Evolutionary conservation across 1,284 basidiomycete genomes (phyloP).

Genomic region (Phellopilus nigrolimitatus): DNA sequence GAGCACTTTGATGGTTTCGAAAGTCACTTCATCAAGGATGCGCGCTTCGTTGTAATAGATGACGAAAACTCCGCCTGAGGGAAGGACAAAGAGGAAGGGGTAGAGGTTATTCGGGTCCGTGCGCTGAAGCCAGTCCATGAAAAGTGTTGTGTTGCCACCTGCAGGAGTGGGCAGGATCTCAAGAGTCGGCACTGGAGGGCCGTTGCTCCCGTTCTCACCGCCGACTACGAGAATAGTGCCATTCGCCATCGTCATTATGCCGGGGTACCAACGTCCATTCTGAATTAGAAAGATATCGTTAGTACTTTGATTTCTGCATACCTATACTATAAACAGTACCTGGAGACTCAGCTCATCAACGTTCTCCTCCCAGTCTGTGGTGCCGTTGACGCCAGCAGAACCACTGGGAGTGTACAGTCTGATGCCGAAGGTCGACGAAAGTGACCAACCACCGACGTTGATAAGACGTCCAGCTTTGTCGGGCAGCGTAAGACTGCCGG

Average conservation of each 20-base stretch:
- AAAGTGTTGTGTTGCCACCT: slow-evolving; percentile 38
- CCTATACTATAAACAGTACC: slow-evolving; percentile 28
- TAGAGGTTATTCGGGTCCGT: slow-evolving; percentile 75
- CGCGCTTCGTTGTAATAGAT: slow-evolving; percentile 77
- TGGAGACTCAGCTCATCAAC: slow-evolving; percentile 45
- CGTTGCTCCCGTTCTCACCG: slow-evolving; percentile 69
- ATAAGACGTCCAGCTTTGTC: slow-evolving; percentile 64
- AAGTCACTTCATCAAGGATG: slow-evolving; percentile 61
- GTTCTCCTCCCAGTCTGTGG: slow-evolving; percentile 67
- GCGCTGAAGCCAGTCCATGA: slow-evolving; percentile 45
- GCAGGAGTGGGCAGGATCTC: slow-evolving; percentile 49
- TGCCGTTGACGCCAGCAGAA: slow-evolving; percentile 51
- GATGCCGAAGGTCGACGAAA: slow-evolving; percentile 62
- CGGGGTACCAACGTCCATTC: slow-evolving; percentile 71
- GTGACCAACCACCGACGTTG: slow-evolving; percentile 65
- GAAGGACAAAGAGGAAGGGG: slow-evolving; percentile 68
- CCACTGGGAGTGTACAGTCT: slow-evolving; percentile 62
- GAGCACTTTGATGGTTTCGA: slow-evolving; percentile 51
- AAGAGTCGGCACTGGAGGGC: slow-evolving; percentile 54
- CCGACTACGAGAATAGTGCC: slow-evolving; percentile 69
- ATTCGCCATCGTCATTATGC: slow-evolving; percentile 58
- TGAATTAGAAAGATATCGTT: slow-evolving; percentile 25
- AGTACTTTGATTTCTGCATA: neutral
- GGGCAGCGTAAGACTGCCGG: slow-evolving; percentile 65
- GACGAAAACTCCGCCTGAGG: slow-evolving; percentile 60